Percentiles rank a stretch among this genome's conserved stretches.
These are phyloP conservation scores for Isoetes taiwanensis DNA, from an alignment of 75 land plant species.

Conservation along the genomic window DNA sequence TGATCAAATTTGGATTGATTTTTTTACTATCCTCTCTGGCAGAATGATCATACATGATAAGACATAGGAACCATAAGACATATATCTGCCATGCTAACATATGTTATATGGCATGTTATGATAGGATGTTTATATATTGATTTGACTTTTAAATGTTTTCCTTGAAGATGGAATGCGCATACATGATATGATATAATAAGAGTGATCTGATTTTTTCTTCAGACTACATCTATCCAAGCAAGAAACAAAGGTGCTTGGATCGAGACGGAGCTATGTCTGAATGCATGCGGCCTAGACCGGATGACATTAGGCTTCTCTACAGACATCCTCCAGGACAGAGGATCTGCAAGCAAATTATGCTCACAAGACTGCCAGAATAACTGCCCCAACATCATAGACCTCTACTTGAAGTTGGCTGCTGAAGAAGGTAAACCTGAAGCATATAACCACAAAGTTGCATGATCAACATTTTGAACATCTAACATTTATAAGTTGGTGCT, in stretches of 20 bases:
- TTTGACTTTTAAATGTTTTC: background rate
- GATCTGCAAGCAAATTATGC: conserved; percentile 29
- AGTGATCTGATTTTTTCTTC: background rate
- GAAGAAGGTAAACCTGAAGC: conserved; percentile 42
- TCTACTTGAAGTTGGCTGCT: conserved; percentile 36
- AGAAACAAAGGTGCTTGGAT: conserved; percentile 21
- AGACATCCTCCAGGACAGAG: conserved; percentile 27
- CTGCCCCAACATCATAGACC: conserved; percentile 53
- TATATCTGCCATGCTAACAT: too few species aligned
- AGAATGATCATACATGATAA: too few species aligned
- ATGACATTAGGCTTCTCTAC: conserved; percentile 35
- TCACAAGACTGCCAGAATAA: conserved; percentile 24
- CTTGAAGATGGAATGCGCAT: too few species aligned
- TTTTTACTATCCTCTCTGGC: background rate
- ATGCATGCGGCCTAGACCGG: conserved; percentile 37
- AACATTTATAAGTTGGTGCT: too few species aligned
- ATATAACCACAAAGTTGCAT: too few species aligned
- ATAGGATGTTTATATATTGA: background rate
- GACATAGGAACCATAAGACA: too few species aligned
- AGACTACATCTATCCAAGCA: conserved; percentile 11
- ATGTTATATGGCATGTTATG: too few species aligned
- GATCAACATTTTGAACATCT: too few species aligned
- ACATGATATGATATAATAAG: too few species aligned
- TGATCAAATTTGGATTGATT: background rate
- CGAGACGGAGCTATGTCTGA: conserved; percentile 35